Percentiles rank a stretch among this genome's conserved stretches.
phyloP scores from a whole-genome alignment of 768 basidiomycete genomes.

The Suillus tomentosus region DNA sequence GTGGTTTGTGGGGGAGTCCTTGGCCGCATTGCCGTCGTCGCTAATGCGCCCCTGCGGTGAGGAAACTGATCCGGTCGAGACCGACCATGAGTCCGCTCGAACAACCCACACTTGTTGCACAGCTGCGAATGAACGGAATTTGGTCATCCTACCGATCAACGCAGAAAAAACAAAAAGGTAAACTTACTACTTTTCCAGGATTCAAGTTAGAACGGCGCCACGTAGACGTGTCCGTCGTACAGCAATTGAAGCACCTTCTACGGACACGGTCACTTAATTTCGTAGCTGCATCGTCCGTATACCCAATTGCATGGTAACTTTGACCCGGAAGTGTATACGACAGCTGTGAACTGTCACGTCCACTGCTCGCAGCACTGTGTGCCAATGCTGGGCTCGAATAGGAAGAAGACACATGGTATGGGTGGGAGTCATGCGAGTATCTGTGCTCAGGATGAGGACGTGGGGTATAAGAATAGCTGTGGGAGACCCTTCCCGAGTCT shows the following conservation, averaged over 20 bases:
- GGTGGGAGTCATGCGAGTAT: constrained; percentile 36
- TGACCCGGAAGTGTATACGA: constrained; percentile 42
- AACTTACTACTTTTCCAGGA: constrained; percentile 73
- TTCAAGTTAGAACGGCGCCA: constrained; percentile 78
- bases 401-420: constrained; percentile 30
- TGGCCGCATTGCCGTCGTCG: constrained; percentile 49
- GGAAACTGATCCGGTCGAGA: constrained; percentile 82
- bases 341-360: constrained; percentile 30
- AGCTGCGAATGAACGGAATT: constrained; percentile 32
- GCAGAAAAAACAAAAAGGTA: not conserved
- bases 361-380: constrained; percentile 20
- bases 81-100: constrained; percentile 79
- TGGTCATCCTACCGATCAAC: constrained; percentile 11
- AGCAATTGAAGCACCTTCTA: constrained; percentile 81
- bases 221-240: constrained; percentile 82
- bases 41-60: constrained; percentile 73
- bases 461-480: constrained; percentile 35
- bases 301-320: constrained; percentile 40
- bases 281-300: constrained; percentile 80
- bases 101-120: constrained; percentile 72
- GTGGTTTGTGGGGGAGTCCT: constrained; percentile 51
- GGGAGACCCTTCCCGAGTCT: constrained; percentile 34
- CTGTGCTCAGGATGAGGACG: constrained; percentile 31
- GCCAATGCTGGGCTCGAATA: constrained; percentile 32
- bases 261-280: constrained; percentile 79